Base-by-base conservation (phyloP, 2,329 filamentous ascomycete genomes). In the Aspergillus novofumigatus region DNA sequence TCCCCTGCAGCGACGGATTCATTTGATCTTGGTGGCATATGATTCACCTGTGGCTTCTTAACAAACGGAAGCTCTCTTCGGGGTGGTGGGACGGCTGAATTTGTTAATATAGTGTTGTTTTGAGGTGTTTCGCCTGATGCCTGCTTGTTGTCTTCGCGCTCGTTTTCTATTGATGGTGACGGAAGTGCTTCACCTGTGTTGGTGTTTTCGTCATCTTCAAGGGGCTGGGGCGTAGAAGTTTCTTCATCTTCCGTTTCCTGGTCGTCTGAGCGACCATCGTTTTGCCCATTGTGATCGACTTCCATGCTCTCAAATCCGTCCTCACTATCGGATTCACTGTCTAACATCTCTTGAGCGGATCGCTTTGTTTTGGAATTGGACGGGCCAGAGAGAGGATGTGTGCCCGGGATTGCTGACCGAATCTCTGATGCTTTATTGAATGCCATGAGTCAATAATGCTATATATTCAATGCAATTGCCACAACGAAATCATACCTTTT, bases 11-110 rank as follows among this genome's bases (percentile, higher is more conserved):
- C 21, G 3, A 25, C 44, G 6, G 20, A 21, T 47, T 17, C 44
- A 17, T 14, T 23, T 6, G 23, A 11, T n/a, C 52, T 17, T 60
- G 28, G 9, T 50, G 28, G 26, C 49, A 10, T 26, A 49, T 60
- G 28, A 44, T 61, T 51, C 25, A 55, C 32, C 26, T 55, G 26
- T 29, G 53, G 42, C 55, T 59, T 67, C 56, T 63, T 70, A 1
- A 61, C 57, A 61, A 79, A 79, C 0, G 77, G 77, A 20, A 80
- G 63, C 49, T 75, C 71, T 59, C 77, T 72, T 48, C 68, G 70
- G 1, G 77, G 77, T 11, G 78, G 78, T 17, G 70, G 68, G 11
- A 63, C 57, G 11, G 62, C 29, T 10, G 61, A 35, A 26, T 49
- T 48, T n/a, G 64, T 59, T 41, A 62, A n/a, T 47, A 45, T 41